Percentiles rank a stretch among this genome's conserved stretches.
Evolutionary conservation across 495 filamentous ascomycete species (phyloP).

Genomic region (Hypoxylon crocopeplum): DNA sequence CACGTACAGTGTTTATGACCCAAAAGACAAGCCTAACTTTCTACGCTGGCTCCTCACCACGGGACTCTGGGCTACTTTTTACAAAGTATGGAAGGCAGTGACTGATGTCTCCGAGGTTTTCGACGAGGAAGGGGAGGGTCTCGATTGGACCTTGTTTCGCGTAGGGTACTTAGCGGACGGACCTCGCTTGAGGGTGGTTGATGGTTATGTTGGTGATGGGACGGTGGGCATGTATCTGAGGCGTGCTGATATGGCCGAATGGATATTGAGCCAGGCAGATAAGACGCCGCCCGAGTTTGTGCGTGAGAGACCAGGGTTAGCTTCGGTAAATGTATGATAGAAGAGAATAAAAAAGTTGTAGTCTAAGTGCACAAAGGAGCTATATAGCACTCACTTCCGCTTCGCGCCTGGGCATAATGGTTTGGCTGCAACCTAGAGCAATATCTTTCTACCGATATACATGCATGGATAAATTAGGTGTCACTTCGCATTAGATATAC

Average conservation of each 20-base stretch:
- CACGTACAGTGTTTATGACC: not conserved
- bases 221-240: not conserved
- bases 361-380: no score
- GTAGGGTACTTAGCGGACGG: not conserved
- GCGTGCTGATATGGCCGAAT: not conserved
- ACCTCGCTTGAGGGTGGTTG: not conserved
- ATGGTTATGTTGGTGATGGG: not conserved
- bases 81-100: slow-evolving; percentile 21
- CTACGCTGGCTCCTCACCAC: not conserved
- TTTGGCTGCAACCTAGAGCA: no score
- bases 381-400: no score
- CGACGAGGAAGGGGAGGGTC: not conserved
- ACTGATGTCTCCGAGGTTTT: not conserved
- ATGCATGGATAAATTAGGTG: no score
- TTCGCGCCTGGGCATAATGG: no score
- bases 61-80: not conserved
- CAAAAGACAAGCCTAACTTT: not conserved
- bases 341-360: no score
- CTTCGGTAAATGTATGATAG: not conserved
- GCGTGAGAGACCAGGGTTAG: not conserved
- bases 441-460: no score
- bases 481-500: no score
- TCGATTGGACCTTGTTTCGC: not conserved
- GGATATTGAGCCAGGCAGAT: not conserved
- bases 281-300: not conserved